Percentiles rank a stretch among this genome's conserved stretches.
Evolutionary conservation across 306 rosid genomes (phyloP).

Genomic region (Fragaria vesca): DNA sequence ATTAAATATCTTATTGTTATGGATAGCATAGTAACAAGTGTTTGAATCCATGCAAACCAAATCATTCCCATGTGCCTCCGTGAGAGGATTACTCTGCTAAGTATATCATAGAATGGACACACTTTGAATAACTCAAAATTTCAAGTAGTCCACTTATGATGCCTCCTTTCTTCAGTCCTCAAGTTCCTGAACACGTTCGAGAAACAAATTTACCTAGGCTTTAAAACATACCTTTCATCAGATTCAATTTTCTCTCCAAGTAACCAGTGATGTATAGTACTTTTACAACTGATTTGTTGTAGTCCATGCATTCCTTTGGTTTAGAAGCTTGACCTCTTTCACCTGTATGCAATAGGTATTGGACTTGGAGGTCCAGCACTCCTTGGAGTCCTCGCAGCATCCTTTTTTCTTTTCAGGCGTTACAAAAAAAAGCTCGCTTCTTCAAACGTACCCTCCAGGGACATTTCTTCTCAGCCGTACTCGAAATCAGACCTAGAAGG

Average conservation of each 20-base stretch:
- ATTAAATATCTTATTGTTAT: background rate
- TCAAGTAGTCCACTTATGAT: background rate
- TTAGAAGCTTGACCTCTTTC: background rate
- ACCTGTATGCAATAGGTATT: conserved; percentile 20
- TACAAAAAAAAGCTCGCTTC: conserved; percentile 7
- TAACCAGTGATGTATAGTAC: background rate
- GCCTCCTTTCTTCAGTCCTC: background rate
- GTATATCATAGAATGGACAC: background rate
- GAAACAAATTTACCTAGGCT: background rate
- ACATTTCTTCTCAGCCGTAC: conserved; percentile 23
- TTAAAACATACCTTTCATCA: background rate
- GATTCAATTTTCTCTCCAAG: background rate
- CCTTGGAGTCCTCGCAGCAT: background rate
- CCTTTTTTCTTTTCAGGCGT: conserved; percentile 10
- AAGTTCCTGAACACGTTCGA: background rate
- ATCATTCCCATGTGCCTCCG: background rate
- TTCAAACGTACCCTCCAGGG: conserved; percentile 16
- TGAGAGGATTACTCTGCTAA: conserved; percentile 4
- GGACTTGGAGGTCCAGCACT: background rate
- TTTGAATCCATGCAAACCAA: background rate
- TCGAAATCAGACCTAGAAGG: conserved; percentile 34
- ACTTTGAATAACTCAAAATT: background rate
- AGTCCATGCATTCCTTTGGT: background rate
- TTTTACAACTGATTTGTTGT: background rate
- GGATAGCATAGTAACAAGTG: background rate